phyloP scores from a whole-genome alignment of 768 basidiomycete genomes.

The Agrocybe praecox region DNA sequence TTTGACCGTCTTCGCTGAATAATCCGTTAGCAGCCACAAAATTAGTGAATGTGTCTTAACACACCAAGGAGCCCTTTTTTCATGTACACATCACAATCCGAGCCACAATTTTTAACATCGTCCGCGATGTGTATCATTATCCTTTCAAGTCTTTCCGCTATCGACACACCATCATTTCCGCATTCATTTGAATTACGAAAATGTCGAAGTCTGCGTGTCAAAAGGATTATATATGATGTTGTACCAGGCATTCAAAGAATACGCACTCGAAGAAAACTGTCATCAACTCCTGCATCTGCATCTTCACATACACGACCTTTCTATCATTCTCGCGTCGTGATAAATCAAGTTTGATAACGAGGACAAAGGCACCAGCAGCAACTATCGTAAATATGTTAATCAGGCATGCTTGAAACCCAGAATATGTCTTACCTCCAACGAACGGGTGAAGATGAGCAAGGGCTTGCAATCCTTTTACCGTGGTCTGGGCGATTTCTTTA shows the following conservation, averaged over 20 bases:
- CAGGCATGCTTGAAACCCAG: neutral
- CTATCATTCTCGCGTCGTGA: slow-evolving; percentile 53
- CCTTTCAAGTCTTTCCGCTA: slow-evolving; percentile 31
- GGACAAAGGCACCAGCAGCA: slow-evolving; percentile 50
- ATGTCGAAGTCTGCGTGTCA: slow-evolving; percentile 37
- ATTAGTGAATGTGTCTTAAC: neutral
- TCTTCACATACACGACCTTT: slow-evolving; percentile 45
- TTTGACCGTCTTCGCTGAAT: slow-evolving; percentile 37
- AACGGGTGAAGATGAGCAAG: slow-evolving; percentile 40
- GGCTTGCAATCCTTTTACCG: slow-evolving; percentile 33
- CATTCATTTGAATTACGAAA: slow-evolving; percentile 22
- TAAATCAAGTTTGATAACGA: slow-evolving; percentile 49
- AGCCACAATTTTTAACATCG: slow-evolving; percentile 46
- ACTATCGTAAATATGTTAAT: slow-evolving; percentile 24
- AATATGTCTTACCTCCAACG: slow-evolving; percentile 29
- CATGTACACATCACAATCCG: slow-evolving; percentile 46
- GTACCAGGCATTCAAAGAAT: slow-evolving; percentile 18
- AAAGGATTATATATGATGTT: neutral
- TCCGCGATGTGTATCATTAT: slow-evolving; percentile 32
- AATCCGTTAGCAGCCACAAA: neutral
- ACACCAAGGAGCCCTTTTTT: slow-evolving; percentile 43
- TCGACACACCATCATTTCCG: slow-evolving; percentile 34
- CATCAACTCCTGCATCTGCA: slow-evolving; percentile 56
- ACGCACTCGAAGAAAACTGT: slow-evolving; percentile 41
- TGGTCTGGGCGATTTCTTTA: slow-evolving; percentile 28